Evolutionary conservation across 2,329 filamentous ascomycete genomes (phyloP).

Genomic region (Immersiporthe knoxdaviesiana): DNA sequence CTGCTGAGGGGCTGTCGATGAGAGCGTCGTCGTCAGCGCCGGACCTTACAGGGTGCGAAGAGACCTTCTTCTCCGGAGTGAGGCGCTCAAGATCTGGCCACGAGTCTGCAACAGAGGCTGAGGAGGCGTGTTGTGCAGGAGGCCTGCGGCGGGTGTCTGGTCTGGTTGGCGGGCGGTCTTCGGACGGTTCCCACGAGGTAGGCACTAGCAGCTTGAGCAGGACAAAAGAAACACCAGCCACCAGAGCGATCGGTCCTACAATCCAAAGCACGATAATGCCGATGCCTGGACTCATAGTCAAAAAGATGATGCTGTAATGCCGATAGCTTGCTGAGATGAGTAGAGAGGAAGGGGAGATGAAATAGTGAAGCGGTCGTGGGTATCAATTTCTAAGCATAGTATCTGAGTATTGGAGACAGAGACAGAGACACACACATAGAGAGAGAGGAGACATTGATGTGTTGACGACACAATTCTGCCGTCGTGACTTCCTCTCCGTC

Average conservation of each 20-base stretch:
- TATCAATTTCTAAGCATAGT: constrained; percentile 27
- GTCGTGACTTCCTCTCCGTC: constrained; percentile 21
- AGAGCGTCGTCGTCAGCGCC: constrained; percentile 10
- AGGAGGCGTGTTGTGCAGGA: background rate
- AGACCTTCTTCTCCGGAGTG: constrained; percentile 5
- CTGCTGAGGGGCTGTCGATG: constrained; percentile 15
- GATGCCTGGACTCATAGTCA: constrained; percentile 27
- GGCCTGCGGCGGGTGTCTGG: background rate
- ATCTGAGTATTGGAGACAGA: constrained; percentile 6
- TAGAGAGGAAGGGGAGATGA: constrained; percentile 9
- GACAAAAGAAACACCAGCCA: constrained; percentile 21
- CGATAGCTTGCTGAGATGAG: constrained; percentile 7
- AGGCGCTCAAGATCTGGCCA: constrained; percentile 41
- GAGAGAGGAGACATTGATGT: constrained; percentile 2
- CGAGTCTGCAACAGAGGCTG: constrained; percentile 34
- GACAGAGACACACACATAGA: no score
- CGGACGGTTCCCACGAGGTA: background rate
- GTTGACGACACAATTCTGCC: constrained; percentile 11
- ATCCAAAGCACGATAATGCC: constrained; percentile 23
- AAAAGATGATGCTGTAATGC: constrained; percentile 26
- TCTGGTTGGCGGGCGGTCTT: background rate
- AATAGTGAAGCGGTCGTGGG: constrained; percentile 23
- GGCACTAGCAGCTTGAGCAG: constrained; percentile 21
- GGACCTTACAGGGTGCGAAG: background rate
- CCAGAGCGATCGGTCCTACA: constrained; percentile 21